Evolutionary conservation across 2,329 filamentous ascomycete species (phyloP).

Genomic region (Hypoxylon sp.): DNA sequence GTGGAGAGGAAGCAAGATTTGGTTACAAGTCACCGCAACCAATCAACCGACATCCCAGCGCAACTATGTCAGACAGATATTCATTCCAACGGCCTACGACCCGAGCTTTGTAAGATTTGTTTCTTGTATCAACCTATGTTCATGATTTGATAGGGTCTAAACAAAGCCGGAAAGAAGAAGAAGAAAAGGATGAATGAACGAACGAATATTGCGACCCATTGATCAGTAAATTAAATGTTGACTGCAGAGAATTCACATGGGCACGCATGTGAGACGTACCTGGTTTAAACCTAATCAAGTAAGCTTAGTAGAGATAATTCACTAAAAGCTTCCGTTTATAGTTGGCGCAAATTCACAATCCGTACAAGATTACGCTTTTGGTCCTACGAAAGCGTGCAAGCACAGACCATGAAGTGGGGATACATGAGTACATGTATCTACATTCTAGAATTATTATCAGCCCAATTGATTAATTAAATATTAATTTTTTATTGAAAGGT

Average conservation of each 20-base stretch:
- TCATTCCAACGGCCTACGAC: not conserved
- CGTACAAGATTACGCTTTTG: not conserved
- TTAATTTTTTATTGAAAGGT: not conserved
- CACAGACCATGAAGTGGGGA: too few species aligned
- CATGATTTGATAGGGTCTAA: too few species aligned
- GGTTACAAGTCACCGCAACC: conserved; percentile 1
- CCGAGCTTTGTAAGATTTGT: too few species aligned
- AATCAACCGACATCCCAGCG: conserved; percentile 7
- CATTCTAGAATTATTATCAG: too few species aligned
- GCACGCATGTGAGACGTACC: conserved; percentile 3
- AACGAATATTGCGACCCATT: too few species aligned
- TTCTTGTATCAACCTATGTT: not conserved
- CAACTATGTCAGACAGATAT: conserved; percentile 3
- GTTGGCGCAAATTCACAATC: too few species aligned
- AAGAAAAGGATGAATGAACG: too few species aligned
- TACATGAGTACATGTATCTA: too few species aligned
- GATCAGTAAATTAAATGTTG: not conserved
- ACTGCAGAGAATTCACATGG: too few species aligned
- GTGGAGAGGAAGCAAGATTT: conserved; percentile 12
- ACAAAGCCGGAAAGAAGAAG: too few species aligned
- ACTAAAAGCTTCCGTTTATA: conserved; percentile 6
- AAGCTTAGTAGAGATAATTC: too few species aligned
- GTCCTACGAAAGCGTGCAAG: not conserved
- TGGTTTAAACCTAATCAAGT: conserved; percentile 1
- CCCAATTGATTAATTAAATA: too few species aligned